A percentile compares a stretch with the other conserved stretches of the same genome.
Evolutionary conservation across 2,329 filamentous ascomycete genomes (phyloP).

Genomic region (Truncatella angustata): DNA sequence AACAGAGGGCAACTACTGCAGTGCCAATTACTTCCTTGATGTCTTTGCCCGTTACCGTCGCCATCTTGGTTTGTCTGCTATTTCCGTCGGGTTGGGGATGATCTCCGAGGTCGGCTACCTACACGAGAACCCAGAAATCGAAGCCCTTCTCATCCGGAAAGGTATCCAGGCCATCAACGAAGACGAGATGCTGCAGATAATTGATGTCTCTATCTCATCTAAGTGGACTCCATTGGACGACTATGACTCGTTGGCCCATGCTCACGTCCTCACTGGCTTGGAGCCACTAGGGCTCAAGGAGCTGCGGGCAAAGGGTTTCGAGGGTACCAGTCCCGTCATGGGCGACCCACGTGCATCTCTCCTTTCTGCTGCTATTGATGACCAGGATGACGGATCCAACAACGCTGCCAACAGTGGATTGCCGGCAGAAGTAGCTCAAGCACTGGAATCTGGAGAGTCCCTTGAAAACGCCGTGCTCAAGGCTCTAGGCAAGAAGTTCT

Average conservation of each 20-base stretch:
- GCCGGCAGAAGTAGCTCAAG: neutral
- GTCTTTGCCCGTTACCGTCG: conserved; percentile 23
- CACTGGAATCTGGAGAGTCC: neutral
- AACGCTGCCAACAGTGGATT: too few relatives aligned
- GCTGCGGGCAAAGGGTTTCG: conserved; percentile 13
- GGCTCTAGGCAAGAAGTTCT: conserved; percentile 13
- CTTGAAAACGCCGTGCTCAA: conserved; percentile 17
- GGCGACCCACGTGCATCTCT: conserved; percentile 13
- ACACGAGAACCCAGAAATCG: conserved; percentile 26
- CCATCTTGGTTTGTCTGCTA: conserved; percentile 13
- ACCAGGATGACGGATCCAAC: too few relatives aligned
- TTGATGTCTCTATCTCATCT: conserved; percentile 31
- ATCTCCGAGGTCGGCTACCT: conserved; percentile 31
- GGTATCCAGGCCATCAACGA: conserved; percentile 25
- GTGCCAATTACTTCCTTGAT: conserved; percentile 35
- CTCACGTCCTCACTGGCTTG: conserved; percentile 30
- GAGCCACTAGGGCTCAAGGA: conserved; percentile 12
- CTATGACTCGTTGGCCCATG: conserved; percentile 31
- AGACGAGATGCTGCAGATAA: conserved; percentile 27
- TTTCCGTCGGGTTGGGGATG: conserved; percentile 8
- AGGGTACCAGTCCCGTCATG: conserved; percentile 10
- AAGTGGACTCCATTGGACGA: conserved; percentile 25
- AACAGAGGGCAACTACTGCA: conserved; percentile 33
- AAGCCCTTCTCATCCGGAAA: conserved; percentile 15
- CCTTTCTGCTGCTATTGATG: neutral